Conservation (phyloP, 2,329 filamentous ascomycete genomes). For the Acarospora socialis region DNA sequence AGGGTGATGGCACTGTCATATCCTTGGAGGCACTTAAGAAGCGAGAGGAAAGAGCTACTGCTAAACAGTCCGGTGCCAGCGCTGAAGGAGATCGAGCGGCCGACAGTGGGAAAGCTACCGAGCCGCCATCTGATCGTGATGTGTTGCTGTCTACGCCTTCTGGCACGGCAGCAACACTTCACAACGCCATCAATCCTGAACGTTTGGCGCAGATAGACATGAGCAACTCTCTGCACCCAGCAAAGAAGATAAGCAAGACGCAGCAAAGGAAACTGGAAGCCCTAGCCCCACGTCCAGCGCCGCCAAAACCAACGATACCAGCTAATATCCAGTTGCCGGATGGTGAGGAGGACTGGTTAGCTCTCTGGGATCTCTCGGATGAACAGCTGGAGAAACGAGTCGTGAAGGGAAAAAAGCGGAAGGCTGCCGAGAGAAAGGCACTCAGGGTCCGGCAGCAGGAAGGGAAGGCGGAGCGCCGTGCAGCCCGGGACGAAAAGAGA, state of each 20-base stretch:
- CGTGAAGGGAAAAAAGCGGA: constrained; percentile 9
- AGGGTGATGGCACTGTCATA: constrained; percentile 19
- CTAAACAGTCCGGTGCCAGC: constrained; percentile 11
- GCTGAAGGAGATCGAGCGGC: constrained; percentile 2
- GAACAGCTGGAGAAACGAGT: constrained; percentile 18
- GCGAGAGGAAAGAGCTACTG: constrained; percentile 11
- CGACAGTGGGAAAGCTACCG: neutral
- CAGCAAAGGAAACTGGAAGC: constrained; percentile 12
- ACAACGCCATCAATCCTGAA: constrained; percentile 6
- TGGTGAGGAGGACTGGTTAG: constrained; percentile 20
- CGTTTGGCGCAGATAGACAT: constrained; percentile 4
- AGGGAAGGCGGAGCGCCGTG: constrained; percentile 20
- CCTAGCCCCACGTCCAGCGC: constrained; percentile 9
- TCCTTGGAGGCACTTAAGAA: constrained; percentile 14
- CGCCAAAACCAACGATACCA: constrained; percentile 18
- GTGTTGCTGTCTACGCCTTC: too few relatives aligned
- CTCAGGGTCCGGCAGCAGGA: constrained; percentile 13
- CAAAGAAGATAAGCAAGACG: constrained; percentile 7
- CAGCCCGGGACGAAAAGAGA: constrained; percentile 14
- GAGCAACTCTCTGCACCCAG: neutral
- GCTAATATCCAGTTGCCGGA: constrained; percentile 17
- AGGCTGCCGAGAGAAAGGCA: constrained; percentile 13
- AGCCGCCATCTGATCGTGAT: too few relatives aligned
- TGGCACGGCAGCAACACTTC: neutral
- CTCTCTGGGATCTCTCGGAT: constrained; percentile 22